These are phyloP conservation scores for Vanrija pseudolonga DNA, from an alignment of 1,284 basidiomycete genomes.

Conservation along the genomic window DNA sequence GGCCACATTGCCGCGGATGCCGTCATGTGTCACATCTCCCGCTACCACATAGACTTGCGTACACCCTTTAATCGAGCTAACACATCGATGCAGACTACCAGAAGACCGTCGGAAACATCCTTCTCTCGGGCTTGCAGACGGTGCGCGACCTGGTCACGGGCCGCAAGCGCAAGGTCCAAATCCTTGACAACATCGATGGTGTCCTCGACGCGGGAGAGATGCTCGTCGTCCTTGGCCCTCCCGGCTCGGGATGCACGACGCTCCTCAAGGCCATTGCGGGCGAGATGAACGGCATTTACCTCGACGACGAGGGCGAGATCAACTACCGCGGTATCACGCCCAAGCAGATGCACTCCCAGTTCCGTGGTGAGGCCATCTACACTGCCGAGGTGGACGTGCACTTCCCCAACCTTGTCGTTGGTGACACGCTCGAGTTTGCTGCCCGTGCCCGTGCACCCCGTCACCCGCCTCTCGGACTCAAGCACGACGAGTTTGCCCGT, in stretches of 20 bases:
- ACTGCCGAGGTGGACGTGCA: slow-evolving; percentile 54
- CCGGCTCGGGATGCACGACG: slow-evolving; percentile 61
- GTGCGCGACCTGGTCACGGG: slow-evolving; percentile 42
- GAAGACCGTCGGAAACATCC: slow-evolving; percentile 52
- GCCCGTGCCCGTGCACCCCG: slow-evolving; percentile 44
- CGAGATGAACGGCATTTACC: slow-evolving; percentile 54
- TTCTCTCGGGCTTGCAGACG: slow-evolving; percentile 40
- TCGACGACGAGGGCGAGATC: slow-evolving; percentile 46
- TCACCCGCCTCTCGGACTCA: slow-evolving; percentile 49
- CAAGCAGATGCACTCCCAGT: slow-evolving; percentile 45
- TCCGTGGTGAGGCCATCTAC: slow-evolving; percentile 52
- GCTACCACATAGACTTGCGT: no score
- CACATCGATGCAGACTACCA: slow-evolving; percentile 47
- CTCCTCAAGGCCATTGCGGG: slow-evolving; percentile 57
- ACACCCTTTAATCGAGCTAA: no score
- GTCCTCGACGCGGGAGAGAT: slow-evolving; percentile 55
- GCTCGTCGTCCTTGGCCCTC: slow-evolving; percentile 57
- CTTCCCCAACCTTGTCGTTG: slow-evolving; percentile 54
- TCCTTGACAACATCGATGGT: slow-evolving; percentile 53
- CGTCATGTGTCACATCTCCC: no score
- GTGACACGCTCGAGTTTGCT: slow-evolving; percentile 49
- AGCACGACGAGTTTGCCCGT: slow-evolving; percentile 45
- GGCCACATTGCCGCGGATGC: no score
- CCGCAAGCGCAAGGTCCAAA: slow-evolving; percentile 51
- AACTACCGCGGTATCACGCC: slow-evolving; percentile 49